phyloP scores from a whole-genome alignment of 805 yeast species.

The Jamesozyma piceae region DNA sequence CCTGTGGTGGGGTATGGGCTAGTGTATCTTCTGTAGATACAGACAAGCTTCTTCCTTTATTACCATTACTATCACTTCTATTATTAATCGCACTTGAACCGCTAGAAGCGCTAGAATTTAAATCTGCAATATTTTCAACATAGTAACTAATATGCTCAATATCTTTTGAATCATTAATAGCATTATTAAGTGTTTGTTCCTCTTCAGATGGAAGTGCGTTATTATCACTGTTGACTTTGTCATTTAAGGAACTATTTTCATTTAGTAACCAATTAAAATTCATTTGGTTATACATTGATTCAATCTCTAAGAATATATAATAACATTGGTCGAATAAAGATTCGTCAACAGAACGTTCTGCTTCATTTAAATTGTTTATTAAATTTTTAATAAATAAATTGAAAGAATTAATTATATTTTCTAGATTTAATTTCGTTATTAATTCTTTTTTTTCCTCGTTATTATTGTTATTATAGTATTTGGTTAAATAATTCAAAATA shows the following conservation, averaged over 20 bases:
- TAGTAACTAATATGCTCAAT: slow-evolving; percentile 4
- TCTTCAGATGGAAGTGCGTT: not conserved
- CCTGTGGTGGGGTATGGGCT: slow-evolving; percentile 23
- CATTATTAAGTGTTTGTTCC: not conserved
- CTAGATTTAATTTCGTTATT: slow-evolving; percentile 27
- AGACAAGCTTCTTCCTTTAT: slow-evolving; percentile 13
- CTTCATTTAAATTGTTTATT: slow-evolving; percentile 45
- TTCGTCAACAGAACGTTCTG: slow-evolving; percentile 45
- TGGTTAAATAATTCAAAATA: slow-evolving; percentile 22
- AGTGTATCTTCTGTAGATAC: slow-evolving; percentile 28
- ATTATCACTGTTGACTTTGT: not conserved
- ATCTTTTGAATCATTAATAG: not conserved
- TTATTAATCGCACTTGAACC: not conserved
- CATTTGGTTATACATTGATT: slow-evolving; percentile 59
- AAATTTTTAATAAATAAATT: slow-evolving; percentile 50
- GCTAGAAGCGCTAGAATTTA: not conserved
- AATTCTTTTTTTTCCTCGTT: slow-evolving; percentile 6
- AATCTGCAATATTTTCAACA: slow-evolving; percentile 5
- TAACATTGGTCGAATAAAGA: slow-evolving; percentile 57
- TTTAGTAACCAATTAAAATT: slow-evolving; percentile 30
- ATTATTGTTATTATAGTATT: slow-evolving; percentile 9
- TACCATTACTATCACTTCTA: not conserved
- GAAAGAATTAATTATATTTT: slow-evolving; percentile 41
- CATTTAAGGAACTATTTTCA: slow-evolving; percentile 18
- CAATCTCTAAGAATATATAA: slow-evolving; percentile 59